Evolutionary conservation across 768 basidiomycete genomes (phyloP).

Genomic region (Guyanaporus albipodus): DNA sequence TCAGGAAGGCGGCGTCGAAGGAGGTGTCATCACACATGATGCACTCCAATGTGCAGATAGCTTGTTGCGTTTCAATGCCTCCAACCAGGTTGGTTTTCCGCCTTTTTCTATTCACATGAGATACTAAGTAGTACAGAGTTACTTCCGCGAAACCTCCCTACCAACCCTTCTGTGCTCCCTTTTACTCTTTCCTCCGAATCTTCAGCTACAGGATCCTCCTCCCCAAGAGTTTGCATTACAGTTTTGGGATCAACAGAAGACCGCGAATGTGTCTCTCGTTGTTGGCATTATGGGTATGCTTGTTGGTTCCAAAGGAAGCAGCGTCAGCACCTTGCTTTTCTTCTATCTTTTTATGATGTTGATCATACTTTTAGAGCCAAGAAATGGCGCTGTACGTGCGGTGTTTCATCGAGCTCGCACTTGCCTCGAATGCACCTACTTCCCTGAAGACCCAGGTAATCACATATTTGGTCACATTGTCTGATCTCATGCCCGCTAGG

Average conservation of each 20-base stretch:
- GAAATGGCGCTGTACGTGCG: slow-evolving; percentile 61
- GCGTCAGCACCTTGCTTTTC: slow-evolving; percentile 39
- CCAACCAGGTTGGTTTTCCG: slow-evolving; percentile 71
- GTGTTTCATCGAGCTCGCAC: slow-evolving; percentile 80
- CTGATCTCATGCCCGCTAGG: slow-evolving; percentile 38
- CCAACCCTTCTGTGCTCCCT: slow-evolving; percentile 63
- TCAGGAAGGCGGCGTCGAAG: slow-evolving; percentile 88
- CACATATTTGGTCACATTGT: slow-evolving; percentile 4
- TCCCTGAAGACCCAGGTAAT: slow-evolving; percentile 79
- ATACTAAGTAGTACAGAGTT: slow-evolving; percentile 59
- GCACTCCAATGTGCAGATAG: slow-evolving; percentile 83
- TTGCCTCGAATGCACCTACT: slow-evolving; percentile 93
- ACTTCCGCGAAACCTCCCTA: slow-evolving; percentile 87
- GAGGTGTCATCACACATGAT: slow-evolving; percentile 80
- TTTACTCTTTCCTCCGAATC: slow-evolving; percentile 63
- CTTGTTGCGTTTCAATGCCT: slow-evolving; percentile 88
- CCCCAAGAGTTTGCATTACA: slow-evolving; percentile 92
- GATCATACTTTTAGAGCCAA: slow-evolving; percentile 41
- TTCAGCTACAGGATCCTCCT: slow-evolving; percentile 53
- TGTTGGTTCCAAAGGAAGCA: slow-evolving; percentile 63
- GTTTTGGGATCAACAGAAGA: slow-evolving; percentile 93
- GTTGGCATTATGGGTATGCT: slow-evolving; percentile 85
- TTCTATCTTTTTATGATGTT: background rate
- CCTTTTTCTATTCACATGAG: background rate
- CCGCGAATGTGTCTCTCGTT: slow-evolving; percentile 72